Evolutionary conservation across 2,329 filamentous ascomycete species (phyloP).

Genomic region (Xylaria sp.): DNA sequence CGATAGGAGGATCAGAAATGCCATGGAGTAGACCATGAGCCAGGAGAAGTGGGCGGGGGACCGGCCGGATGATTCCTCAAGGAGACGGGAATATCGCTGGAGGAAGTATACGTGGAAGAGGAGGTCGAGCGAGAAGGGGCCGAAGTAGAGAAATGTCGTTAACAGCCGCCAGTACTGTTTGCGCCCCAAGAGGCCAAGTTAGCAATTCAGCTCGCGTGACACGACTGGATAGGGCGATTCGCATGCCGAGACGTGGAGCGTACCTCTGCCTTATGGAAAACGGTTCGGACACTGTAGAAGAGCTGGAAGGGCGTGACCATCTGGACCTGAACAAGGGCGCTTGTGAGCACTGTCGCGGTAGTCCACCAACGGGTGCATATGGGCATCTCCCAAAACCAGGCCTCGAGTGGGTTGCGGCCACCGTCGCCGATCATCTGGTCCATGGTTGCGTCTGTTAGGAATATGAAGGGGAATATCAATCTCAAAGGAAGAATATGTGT

Average conservation of each 20-base stretch:
- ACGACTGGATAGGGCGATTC: neutral
- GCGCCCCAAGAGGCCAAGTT: slow-evolving; percentile 30
- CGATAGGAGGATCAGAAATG: slow-evolving; percentile 81
- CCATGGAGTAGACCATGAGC: slow-evolving; percentile 87
- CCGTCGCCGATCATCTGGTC: slow-evolving; percentile 69
- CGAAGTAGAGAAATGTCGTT: slow-evolving; percentile 97
- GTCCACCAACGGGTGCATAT: slow-evolving; percentile 98
- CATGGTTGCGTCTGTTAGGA: slow-evolving; percentile 53
- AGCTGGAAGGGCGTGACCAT: slow-evolving; percentile 93
- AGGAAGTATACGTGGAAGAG: slow-evolving; percentile 99
- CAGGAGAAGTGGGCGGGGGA: slow-evolving; percentile 95
- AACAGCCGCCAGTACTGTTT: slow-evolving; percentile 93
- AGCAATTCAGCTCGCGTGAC: slow-evolving; percentile 29
- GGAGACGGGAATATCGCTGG: slow-evolving; percentile 91
- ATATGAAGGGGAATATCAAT: slow-evolving; percentile 3
- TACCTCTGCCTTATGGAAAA: slow-evolving; percentile 93
- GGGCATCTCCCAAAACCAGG: slow-evolving; percentile 99
- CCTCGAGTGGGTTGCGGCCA: slow-evolving; percentile 82
- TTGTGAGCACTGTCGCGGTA: slow-evolving; percentile 87
- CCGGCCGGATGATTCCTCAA: slow-evolving; percentile 93
- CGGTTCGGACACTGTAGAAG: slow-evolving; percentile 94
- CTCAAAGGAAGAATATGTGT: slow-evolving; percentile 6
- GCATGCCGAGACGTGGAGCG: slow-evolving; percentile 44
- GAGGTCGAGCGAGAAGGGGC: slow-evolving; percentile 90
- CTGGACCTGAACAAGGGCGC: slow-evolving; percentile 90